Conservation (phyloP, 169 alveolate genomes). For the Nephromyces sp. region DNA sequence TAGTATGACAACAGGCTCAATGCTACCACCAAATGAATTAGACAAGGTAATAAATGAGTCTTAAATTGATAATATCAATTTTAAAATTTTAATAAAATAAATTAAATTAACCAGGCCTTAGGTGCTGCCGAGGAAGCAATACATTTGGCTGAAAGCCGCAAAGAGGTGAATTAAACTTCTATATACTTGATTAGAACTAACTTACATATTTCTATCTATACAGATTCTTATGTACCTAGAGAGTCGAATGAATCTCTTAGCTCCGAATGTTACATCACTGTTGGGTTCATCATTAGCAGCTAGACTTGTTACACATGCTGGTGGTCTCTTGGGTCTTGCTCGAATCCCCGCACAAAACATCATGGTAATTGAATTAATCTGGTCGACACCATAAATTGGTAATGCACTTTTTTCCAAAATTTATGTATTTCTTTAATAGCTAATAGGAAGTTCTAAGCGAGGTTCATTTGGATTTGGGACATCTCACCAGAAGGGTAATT, state of each 20-base stretch:
- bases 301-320: slow-evolving; percentile 87
- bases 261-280: slow-evolving; percentile 89
- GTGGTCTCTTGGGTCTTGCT: slow-evolving; percentile 82
- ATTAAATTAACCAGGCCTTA: too few species aligned
- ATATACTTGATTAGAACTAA: too few species aligned
- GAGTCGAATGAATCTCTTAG: slow-evolving; percentile 81
- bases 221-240: slow-evolving; percentile 55
- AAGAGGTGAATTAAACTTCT: slow-evolving; percentile 10
- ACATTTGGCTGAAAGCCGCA: slow-evolving; percentile 21
- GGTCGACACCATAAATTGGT: not conserved
- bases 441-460: not conserved
- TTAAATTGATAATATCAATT: too few species aligned
- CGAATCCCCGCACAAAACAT: slow-evolving; percentile 80
- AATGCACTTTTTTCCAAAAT: not conserved
- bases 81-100: too few species aligned
- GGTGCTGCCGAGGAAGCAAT: slow-evolving; percentile 24
- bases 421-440: not conserved
- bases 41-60: too few species aligned
- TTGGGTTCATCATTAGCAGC: slow-evolving; percentile 94
- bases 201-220: not conserved
- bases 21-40: not conserved
- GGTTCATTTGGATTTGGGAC: slow-evolving; percentile 6
- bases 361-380: slow-evolving; percentile 40
- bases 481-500: not conserved
- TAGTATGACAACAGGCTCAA: not conserved